Evolutionary conservation across 1,284 basidiomycete genomes (phyloP), one percentile per base, ranked within the genome.

Genomic region (Thelephora terrestris): DNA sequence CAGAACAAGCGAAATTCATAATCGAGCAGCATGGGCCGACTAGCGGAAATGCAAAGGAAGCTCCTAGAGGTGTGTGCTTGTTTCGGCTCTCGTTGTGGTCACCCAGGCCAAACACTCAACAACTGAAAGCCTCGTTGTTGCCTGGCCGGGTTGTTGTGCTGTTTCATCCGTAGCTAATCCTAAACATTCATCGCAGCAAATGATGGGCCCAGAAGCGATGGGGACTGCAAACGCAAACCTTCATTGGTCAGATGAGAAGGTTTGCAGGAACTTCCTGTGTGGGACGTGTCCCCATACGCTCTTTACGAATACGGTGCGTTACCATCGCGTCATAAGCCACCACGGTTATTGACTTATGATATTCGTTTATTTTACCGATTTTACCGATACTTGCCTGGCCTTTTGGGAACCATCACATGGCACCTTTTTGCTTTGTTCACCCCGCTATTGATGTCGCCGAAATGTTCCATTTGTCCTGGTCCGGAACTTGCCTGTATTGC

Each of bases 161-260:
- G 29, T 32, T 32, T 32, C 29, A 32, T 12, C 9, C 29, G 29
- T 32, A 32, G 29, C 29, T 32, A 32, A 32, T 14, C 7, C 29
- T 32, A 12, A 12, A 3, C 29, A 32, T 32, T 32, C 29, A 32
- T 51, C 40, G 36, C 61, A 94, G 90, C 92, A 94, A 93, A 94
- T 96, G 91, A 95, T 96, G 92, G 92, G 92, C n/a, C 90, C 91
- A 39, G 94, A 97, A 69, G 91, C 94, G 14, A 95, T 97, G 91
- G 93, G 93, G 57, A 84, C 93, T 46, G 83, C 89, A 43, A 91
- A 91, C 57, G 83, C 87, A 56, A 93, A 97, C 68, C 74, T 98
- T 53, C 83, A 88, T 53, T 98, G 96, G 86, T 90, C 86, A 51
- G 91, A 96, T 66, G 91, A 93, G 59, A 98, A 98, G 76, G 96